Base-by-base conservation (phyloP, 2,329 filamentous ascomycete genomes). In the Colletotrichum viniferum region DNA sequence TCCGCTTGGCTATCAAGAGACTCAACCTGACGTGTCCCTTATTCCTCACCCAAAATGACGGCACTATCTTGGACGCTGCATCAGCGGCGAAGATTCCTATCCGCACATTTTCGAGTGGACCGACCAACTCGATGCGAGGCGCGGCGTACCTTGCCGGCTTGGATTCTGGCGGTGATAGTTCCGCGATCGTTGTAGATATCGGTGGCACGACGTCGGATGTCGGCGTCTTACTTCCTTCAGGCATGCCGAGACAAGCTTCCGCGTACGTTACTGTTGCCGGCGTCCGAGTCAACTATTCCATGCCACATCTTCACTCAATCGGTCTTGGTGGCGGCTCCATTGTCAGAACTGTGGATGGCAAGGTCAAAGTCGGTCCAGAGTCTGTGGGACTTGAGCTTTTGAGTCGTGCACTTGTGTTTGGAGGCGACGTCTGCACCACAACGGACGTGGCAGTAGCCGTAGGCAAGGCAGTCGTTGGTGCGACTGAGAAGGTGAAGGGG, bases 1-100 rank as follows among this genome's bases (percentile, higher is more conserved):
- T 93, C 77, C 84, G 88, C 28, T 83, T 85, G 48, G 88, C 91
- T 1, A 86, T 92, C 58, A 81, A 82, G 55, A 83, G 84, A 3
- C 81, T 93, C 4, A 85, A 87, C 0, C 81, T 92, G 1, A 78
- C 79, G 1, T 92, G 90, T 58, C 89, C 89, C 0, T 85, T 92
- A 0, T 93, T 91, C 76, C 85, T 94, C 52, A 92, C 91, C 0
- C 89, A 92, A 78, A 93, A 93, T 64, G 91, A 93, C 77, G 91
- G 92, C 2, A 93, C 91, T 0, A 85, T 93, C 4, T 82, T 92
- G 8, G 87, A 88, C 7, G 90, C 88, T 0, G 85, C 86, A 4
- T 84, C 86, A 69, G 91, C 91, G 2, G 87, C 90, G 1, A 83
- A 86, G 18, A 82, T 92, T 28, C 92, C 92, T 1, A 92, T 90